Evolutionary conservation across 495 filamentous ascomycete genomes (phyloP).

Genomic region (Oleoguttula mirabilis): DNA sequence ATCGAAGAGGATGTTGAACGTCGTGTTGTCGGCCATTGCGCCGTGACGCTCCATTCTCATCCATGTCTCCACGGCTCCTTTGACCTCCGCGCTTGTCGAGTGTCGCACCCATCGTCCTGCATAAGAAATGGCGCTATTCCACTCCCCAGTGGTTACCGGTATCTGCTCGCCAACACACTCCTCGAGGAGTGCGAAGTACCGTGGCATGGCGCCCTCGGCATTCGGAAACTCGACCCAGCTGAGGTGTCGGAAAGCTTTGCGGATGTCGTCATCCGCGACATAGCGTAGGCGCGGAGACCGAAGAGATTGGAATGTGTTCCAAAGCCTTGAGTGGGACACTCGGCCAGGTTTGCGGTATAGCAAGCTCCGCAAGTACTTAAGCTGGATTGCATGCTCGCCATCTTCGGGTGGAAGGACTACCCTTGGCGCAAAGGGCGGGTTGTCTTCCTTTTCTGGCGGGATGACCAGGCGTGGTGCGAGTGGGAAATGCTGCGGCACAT

Average conservation of each 20-base stretch:
- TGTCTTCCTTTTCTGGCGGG: constrained; percentile 10
- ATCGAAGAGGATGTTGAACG: constrained; percentile 88
- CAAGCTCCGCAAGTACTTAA: constrained; percentile 30
- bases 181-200: constrained; percentile 70
- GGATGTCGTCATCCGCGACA: constrained; percentile 46
- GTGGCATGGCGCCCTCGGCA: constrained; percentile 50
- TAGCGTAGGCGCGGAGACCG: constrained; percentile 54
- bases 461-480: constrained; percentile 18
- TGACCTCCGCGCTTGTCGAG: constrained; percentile 51
- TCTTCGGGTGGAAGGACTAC: constrained; percentile 9
- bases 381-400: background rate
- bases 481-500: background rate
- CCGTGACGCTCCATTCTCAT: constrained; percentile 69
- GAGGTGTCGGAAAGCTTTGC: constrained; percentile 55
- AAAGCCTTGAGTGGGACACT: constrained; percentile 44
- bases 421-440: constrained; percentile 1
- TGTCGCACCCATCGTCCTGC: constrained; percentile 55
- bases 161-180: constrained; percentile 62
- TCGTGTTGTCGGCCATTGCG: constrained; percentile 36
- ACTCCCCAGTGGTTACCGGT: constrained; percentile 52
- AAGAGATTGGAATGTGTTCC: constrained; percentile 47
- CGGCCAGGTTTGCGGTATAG: constrained; percentile 24
- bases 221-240: constrained; percentile 45
- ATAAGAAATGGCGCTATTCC: constrained; percentile 74
- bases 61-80: constrained; percentile 70